Evolutionary conservation across 2,329 filamentous ascomycete genomes (phyloP), one percentile per base, ranked within the genome.

Genomic region (Leptographium radiaticola): DNA sequence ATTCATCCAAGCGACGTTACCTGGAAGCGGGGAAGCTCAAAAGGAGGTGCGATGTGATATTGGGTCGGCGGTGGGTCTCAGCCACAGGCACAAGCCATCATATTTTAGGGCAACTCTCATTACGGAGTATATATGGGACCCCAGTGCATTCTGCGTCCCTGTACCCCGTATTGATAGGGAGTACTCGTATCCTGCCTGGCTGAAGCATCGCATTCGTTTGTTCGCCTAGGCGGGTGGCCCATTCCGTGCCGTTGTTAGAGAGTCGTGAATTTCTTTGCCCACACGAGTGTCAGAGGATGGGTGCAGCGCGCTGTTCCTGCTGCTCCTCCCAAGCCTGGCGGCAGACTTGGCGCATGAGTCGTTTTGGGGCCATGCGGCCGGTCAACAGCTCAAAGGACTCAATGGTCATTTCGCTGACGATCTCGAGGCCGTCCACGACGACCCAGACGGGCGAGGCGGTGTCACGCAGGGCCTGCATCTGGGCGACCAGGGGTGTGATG

Each of bases 321-420:
- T 71, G 70, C 56, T 65, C 65, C 56, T 69, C 67, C 70, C 70
- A 73, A 0, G 67, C 69, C 58, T 67, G 67, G 33, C 71, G 65
- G 53, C 71, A 73, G 55, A 83, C 79, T 52, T 76, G 71, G 57
- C 81, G 76, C 85, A 89, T 89, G 30, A 84, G 66, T 47, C 76
- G 71, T 53, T 82, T 76, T 2, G 86, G 86, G 16, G 85, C 84
- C 65, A 83, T 77, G 48, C 84, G 76, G 6, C 84, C 85, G 0
- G 84, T 88, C 70, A 88, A 84, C 25, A 88, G 69, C 67, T 89
- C 85, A 62, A 88, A 89, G 53, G 87, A 83, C 36, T 85, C 84
- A 64, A 85, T 84, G 1, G 83, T 84, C 71, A 88, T 86, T 65
- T 89, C 86, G 6, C 81, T 78, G 16, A 89, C 72, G 45, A 87